Base-by-base conservation (phyloP, 352 stramenopile species). In the Globisporangium megalacanthum region DNA sequence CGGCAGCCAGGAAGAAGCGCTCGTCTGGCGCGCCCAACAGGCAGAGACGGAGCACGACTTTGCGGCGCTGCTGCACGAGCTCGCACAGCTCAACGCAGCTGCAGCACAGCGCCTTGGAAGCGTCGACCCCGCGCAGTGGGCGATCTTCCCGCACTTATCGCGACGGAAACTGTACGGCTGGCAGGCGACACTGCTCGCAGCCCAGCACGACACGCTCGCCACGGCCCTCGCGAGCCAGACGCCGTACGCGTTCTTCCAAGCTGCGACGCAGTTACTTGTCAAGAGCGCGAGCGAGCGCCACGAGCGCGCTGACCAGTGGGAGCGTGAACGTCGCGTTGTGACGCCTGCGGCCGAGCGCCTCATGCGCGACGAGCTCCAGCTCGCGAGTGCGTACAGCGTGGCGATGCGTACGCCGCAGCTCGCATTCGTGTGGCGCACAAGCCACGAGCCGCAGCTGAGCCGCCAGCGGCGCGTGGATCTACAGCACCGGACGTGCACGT, bases 361-460 rank as follows among this genome's bases (percentile, higher is more conserved):
- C 46, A 76, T 83, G 73, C 71, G 78, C 56, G 66, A 80, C 11
- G 56, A 83, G 31, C 62, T 79, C 45, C 60, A 67, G 39, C 62
- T 69, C 15, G 51, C 71, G 17, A 52, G 62, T 20, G 46, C 66
- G 5, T 83, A 80, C 56, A 68, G 65, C 14, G 70, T 83, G 5
- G 75, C 65, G 29, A 77, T 78, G 68, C 78, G 68, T 49, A 66
- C 73, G 10, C 48, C 73, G 20, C 61, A 78, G 19, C 50, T 80
- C 6, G 73, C 73, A 17, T 80, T 83, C 41, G 73, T 83, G 17
- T 83, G 73, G 73, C 71, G 78, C 61, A 45, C 68, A 4, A 29
- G 25, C 25, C 58, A 66, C 50, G 67, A 65, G 13, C 11, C 68
- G 45, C 66, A 79, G 60, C 35, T 13, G 35, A 70, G 78, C 46